Evolutionary conservation across 306 rosid species (phyloP).

Genomic region (Ormosia emarginata): DNA sequence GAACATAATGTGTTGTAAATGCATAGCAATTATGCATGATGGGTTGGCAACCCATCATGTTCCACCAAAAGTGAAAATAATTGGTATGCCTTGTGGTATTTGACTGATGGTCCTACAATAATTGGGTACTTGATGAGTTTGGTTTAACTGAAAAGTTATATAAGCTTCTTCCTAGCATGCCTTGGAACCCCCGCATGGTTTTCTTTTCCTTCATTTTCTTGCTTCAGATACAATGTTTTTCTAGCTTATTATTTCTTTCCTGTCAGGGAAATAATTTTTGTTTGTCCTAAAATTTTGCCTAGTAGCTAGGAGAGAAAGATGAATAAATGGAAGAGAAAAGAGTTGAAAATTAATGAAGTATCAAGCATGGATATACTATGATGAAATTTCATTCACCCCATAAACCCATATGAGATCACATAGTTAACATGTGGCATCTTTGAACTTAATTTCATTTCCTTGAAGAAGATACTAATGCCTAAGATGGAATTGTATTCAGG

Average conservation of each 20-base stretch:
- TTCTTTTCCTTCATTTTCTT: background rate
- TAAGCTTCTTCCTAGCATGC: constrained; percentile 49
- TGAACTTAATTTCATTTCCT: background rate
- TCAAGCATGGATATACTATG: background rate
- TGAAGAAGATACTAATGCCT: background rate
- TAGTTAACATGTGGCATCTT: background rate
- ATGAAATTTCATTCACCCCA: background rate
- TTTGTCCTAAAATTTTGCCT: background rate
- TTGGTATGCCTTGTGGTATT: too few species aligned
- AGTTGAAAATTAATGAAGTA: background rate
- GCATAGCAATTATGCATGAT: too few species aligned
- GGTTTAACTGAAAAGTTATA: constrained; percentile 46
- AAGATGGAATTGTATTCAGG: constrained; percentile 27
- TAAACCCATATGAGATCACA: background rate
- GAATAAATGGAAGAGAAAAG: background rate
- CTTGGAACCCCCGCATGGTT: constrained; percentile 71
- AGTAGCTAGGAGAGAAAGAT: background rate
- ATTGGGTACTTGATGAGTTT: constrained; percentile 60
- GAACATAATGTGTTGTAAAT: too few species aligned
- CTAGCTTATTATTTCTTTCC: background rate
- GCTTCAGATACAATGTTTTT: background rate
- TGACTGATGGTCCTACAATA: too few species aligned
- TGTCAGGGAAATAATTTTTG: background rate
- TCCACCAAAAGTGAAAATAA: too few species aligned
- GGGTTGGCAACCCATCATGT: too few species aligned